Evolutionary conservation across 2,329 filamentous ascomycete species (phyloP).

Genomic region (Scolecobasidium constrictum): DNA sequence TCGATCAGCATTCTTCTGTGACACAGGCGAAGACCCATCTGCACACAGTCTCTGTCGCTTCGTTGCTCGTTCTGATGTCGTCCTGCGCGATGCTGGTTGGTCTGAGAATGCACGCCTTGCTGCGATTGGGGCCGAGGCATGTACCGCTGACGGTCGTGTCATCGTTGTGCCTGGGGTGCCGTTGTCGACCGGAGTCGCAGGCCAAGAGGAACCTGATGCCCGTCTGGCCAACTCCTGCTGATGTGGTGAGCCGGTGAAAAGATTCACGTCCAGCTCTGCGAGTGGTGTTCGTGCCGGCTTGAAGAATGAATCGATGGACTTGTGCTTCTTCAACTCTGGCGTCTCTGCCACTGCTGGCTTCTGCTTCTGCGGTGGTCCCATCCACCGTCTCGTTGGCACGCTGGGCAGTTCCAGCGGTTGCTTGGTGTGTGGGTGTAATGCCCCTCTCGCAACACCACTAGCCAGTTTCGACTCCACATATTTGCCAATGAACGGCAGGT

Average conservation of each 20-base stretch:
- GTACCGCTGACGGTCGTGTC: constrained; percentile 17
- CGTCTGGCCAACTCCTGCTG: constrained; percentile 34
- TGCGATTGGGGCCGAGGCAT: not conserved
- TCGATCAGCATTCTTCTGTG: constrained; percentile 16
- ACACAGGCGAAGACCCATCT: constrained; percentile 22
- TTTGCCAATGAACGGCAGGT: constrained; percentile 73
- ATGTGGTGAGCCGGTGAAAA: constrained; percentile 54
- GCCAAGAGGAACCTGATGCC: constrained; percentile 48
- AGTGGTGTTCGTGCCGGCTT: constrained; percentile 52
- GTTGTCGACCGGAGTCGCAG: constrained; percentile 36
- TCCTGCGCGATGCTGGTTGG: not conserved
- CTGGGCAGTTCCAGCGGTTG: constrained; percentile 34
- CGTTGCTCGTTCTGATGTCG: constrained; percentile 18
- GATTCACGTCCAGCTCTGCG: constrained; percentile 57
- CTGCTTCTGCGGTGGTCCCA: constrained; percentile 25
- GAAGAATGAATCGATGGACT: constrained; percentile 55
- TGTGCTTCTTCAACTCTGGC: constrained; percentile 46
- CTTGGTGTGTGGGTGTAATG: constrained; percentile 86
- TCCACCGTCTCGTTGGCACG: constrained; percentile 19
- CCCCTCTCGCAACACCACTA: constrained; percentile 63
- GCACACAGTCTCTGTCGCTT: constrained; percentile 36
- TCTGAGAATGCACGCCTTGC: constrained; percentile 6
- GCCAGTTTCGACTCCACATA: constrained; percentile 61
- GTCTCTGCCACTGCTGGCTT: constrained; percentile 19
- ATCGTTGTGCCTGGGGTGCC: constrained; percentile 14